These are phyloP conservation scores for Verticillium tricorpus DNA, from an alignment of 2,329 filamentous ascomycete genomes.

Conservation along the genomic window DNA sequence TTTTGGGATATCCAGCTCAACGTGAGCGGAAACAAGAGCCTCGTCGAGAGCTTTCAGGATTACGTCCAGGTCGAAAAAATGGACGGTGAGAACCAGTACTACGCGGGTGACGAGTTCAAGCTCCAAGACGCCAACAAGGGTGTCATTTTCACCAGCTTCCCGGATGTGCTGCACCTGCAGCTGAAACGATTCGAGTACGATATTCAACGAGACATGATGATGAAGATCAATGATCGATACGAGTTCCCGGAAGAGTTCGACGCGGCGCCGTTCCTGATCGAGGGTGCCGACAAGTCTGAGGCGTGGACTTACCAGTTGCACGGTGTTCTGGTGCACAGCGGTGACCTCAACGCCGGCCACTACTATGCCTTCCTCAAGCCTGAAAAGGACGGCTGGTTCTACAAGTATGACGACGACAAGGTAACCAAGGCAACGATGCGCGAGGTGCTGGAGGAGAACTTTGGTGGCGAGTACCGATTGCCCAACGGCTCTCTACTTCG, in stretches of 20 bases:
- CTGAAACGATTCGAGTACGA: constrained; percentile 98
- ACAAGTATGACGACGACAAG: constrained; percentile 94
- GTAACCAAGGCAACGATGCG: constrained; percentile 90
- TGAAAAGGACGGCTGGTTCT: constrained; percentile 88
- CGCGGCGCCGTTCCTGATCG: constrained; percentile 79
- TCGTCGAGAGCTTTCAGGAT: constrained; percentile 92
- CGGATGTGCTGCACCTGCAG: constrained; percentile 89
- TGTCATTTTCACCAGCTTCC: constrained; percentile 94
- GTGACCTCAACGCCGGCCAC: constrained; percentile 93
- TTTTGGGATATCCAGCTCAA: constrained; percentile 99
- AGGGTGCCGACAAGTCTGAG: constrained; percentile 82
- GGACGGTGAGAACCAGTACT: constrained; percentile 98
- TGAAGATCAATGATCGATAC: constrained; percentile 95
- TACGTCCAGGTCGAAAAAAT: constrained; percentile 96
- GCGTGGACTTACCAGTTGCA: constrained; percentile 90
- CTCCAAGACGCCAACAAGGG: constrained; percentile 96
- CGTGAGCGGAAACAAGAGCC: constrained; percentile 85
- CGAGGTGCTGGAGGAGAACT: constrained; percentile 95
- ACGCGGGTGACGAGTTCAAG: constrained; percentile 82
- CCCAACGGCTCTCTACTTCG: constrained; percentile 39
- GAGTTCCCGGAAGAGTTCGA: constrained; percentile 84
- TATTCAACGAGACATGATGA: constrained; percentile 92
- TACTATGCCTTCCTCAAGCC: constrained; percentile 98
- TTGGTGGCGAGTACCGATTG: constrained; percentile 75
- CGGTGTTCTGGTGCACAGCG: constrained; percentile 92